Evolutionary conservation across 2,329 filamentous ascomycete genomes (phyloP), one percentile per base, ranked within the genome.

Genomic region (Ustulina deusta): DNA sequence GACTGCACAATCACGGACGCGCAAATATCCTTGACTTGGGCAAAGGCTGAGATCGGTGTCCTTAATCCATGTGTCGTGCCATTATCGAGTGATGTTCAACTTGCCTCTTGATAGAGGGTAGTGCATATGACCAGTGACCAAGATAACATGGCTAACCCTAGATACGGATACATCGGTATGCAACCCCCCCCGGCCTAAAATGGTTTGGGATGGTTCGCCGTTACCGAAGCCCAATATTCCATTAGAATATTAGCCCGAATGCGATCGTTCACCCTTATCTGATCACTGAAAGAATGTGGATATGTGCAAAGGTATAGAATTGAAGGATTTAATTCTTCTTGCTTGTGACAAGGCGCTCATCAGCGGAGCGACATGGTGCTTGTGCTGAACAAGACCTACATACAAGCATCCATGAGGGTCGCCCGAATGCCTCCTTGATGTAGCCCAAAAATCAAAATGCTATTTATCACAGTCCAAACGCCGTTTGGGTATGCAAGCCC

Each of bases 401-500:
- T 63, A 69, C 66, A 71, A 69, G 61, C 55, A 42, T 63, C 51
- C 46, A 52, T 29, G 34, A 60, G 60, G 60, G n/a, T 64, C 60
- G 59, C 65, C 60, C 60, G 63, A 56, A 64, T 63, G 60, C 66
- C 63, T 70, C 62, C 61, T 60, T 60, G 51, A 61, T 63, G 46
- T 66, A 64, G 25, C 40, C 60, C 67, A 44, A 61, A 65, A 70
- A 66, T 59, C 40, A 63, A 67, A 66, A 69, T 67, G 69, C 68
- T 64, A 68, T 61, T 62, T 65, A 70, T 70, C 62, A 65, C 65
- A 68, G 56, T 51, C 64, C 56, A 66, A 68, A 72, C 71, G 71
- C 71, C 71, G 62, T 65, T 65, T 70, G 57, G 64, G 68, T 59
- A 72, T 71, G 69, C 69, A 71, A 66, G 52, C 52, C 63, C 66